Percentiles rank a stretch among this genome's conserved stretches.
Evolutionary conservation across 345 rosid species (phyloP).

Genomic region (Firmiana major): DNA sequence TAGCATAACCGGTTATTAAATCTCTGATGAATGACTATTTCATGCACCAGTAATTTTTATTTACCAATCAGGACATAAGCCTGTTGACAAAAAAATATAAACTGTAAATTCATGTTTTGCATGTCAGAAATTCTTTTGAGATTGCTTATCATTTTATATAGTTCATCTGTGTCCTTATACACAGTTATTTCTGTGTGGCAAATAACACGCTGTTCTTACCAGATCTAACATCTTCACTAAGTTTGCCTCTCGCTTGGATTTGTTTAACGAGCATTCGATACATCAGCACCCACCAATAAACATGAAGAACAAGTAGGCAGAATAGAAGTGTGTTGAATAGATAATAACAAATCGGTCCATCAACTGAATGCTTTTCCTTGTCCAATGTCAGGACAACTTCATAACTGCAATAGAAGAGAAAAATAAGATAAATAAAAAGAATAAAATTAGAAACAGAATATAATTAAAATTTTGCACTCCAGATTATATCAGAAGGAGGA

Average conservation of each 20-base stretch:
- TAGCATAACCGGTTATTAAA: not conserved
- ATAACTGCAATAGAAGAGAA: conserved; percentile 47
- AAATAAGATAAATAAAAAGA: not conserved
- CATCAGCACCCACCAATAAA: conserved; percentile 96
- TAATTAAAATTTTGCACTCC: not conserved
- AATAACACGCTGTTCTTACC: conserved; percentile 33
- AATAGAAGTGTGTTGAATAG: conserved; percentile 72
- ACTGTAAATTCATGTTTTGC: not conserved
- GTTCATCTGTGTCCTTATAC: not conserved
- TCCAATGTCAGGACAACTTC: conserved; percentile 65
- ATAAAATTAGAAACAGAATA: not conserved
- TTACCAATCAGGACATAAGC: not conserved
- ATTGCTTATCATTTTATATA: not conserved
- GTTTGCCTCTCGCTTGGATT: conserved; percentile 65
- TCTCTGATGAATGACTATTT: not conserved
- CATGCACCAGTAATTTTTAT: not conserved
- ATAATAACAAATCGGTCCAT: conserved; percentile 72
- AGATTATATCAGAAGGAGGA: not conserved
- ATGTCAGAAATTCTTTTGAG: not conserved
- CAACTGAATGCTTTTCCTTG: conserved; percentile 52
- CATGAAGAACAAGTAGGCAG: conserved; percentile 71
- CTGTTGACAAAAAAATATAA: not conserved
- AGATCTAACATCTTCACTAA: conserved; percentile 87
- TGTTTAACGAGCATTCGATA: conserved; percentile 75
- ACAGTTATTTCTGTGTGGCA: not conserved